Base-by-base conservation (phyloP, 176 grass and related monocot genomes). In the Zoysia pacifica region DNA sequence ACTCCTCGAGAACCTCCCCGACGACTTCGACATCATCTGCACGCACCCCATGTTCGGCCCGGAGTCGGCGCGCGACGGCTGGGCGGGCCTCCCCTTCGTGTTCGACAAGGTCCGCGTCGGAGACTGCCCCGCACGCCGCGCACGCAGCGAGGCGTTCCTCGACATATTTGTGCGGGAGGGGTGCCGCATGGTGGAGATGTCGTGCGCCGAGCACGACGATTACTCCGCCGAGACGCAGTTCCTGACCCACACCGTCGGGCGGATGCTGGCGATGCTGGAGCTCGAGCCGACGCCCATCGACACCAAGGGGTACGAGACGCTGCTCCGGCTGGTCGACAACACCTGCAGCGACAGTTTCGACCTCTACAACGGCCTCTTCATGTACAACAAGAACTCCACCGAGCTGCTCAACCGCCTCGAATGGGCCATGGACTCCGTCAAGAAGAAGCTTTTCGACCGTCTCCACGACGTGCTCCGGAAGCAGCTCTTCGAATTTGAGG, bases 41-140 rank as follows among this genome's bases (percentile, higher is more conserved):
- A 93, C 94, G 0, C 94, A 97, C 77, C 94, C 94, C 5, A 97
- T 97, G 94, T 97, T 91, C 49, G 91, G 94, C 2, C 94, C 94
- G 11, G 94, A 97, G 74, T 93, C 91, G 0, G 91, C 81, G 5
- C 38, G 84, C 69, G 44, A 79, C 69, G 84, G 94, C 71, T 97
- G 94, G 94, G 73, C 15, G 0, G 86, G 82, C 8, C 94, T 88
- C 38, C 89, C 89, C 0, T 86, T 97, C 69, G 86, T 91, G 4
- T 93, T 69, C 77, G 94, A 97, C 48, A 73, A 14, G 84, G 91
- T 97, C 44, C 88, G 91, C 45, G 73, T 97, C 72, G 88, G 81
- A 51, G 70, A 62, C 41, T 48, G 49, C 48, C 64, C 83, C 0
- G 91, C 83, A 1, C 88, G 88, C 45, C 69, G 56, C 38, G 56